Conservation (phyloP, 352 stramenopile genomes). For the Peronospora farinosa region DNA sequence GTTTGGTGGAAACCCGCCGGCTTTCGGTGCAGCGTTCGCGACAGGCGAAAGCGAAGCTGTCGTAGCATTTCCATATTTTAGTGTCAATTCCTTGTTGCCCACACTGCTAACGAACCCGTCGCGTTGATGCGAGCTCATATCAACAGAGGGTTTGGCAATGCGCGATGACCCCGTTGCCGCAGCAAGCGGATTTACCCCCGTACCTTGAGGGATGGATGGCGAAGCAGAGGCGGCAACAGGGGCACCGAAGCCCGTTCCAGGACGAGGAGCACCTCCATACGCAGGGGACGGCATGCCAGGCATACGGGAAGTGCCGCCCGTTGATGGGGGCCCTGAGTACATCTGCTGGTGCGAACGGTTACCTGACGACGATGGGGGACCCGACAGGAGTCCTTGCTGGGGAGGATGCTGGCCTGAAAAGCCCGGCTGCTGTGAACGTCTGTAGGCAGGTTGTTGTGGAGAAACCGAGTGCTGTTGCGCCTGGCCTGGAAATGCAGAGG, state of each 20-base stretch:
- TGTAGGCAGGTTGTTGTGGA: conserved; percentile 31
- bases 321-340: conserved; percentile 37
- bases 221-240: conserved; percentile 24
- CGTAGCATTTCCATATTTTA: conserved; percentile 81
- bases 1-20: conserved; percentile 37
- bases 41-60: conserved; percentile 56
- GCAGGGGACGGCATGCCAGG: conserved; percentile 21
- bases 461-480: conserved; percentile 14
- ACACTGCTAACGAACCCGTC: conserved; percentile 82
- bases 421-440: conserved; percentile 32
- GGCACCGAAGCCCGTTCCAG: conserved; percentile 33
- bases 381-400: conserved; percentile 38
- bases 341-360: conserved; percentile 24
- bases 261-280: conserved; percentile 29
- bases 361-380: conserved; percentile 44
- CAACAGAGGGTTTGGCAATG: conserved; percentile 73
- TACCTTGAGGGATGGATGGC: conserved; percentile 50
- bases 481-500: conserved; percentile 28
- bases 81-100: conserved; percentile 80
- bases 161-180: conserved; percentile 60
- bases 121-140: conserved; percentile 77
- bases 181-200: conserved; percentile 61
- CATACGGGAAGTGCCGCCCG: conserved; percentile 26
- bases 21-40: conserved; percentile 28
- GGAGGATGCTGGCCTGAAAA: conserved; percentile 28